Evolutionary conservation across 306 rosid species (phyloP), one percentile per base, ranked within the genome.

Genomic region (Cyclanthera cordifolia): DNA sequence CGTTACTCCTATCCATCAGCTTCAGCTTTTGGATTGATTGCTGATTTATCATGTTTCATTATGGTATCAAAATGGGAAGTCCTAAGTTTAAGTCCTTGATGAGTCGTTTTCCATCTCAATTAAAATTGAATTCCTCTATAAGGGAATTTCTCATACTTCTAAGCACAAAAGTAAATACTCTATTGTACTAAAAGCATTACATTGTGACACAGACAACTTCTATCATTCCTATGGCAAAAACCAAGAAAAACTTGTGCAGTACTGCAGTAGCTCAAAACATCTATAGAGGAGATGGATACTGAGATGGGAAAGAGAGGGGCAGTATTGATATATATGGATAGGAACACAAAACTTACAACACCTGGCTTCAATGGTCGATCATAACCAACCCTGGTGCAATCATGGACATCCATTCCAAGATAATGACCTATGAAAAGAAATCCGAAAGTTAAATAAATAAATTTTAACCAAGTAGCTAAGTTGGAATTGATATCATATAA

Each of bases 361-460:
- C 99, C 95, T 54, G 99, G 93, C 90, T 86, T 82, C 84, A 93
- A 80, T 37, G 87, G 84, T 56, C 75, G 45, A 75, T 82, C 89
- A 53, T 76, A 83, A 79, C 82, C 83, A 78, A 93, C 53, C 72
- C 9, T 82, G 54, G 95, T 80, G 76, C 90, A 87, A 79, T 93
- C 98, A 74, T 93, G 99, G 56, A 93, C 85, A 61, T 90, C 96
- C 96, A 86, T 90, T 74, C 99, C 96, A 23, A 93, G 86, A 77
- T 90, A 90, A 79, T 93, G 96, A 75, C 99, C 99, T 87, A 82
- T 45, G 76, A 55, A 48, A 4, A 6, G 53, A 21, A 45, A 43
- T 19, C 17, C 61, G 5, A 55, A 25, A 55, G 20, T 4, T 8
- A 15, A 25, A 24, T 6, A 24, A 47, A 9, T 6, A 24, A 67